phyloP scores from a whole-genome alignment of 140 eudicot genomes.

The Stevia rebaudiana region DNA sequence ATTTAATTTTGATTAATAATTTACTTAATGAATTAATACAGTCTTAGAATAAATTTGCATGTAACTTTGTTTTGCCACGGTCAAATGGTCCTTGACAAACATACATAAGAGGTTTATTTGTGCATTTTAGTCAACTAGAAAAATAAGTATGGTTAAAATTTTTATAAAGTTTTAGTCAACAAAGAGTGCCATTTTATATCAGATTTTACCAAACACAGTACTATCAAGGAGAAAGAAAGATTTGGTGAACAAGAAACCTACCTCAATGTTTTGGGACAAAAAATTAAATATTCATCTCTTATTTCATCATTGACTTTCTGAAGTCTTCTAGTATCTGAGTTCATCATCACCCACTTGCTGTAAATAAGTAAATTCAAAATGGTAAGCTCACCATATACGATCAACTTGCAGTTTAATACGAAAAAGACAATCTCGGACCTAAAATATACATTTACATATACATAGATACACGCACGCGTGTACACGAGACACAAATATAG shows the following conservation, averaged over 20 bases:
- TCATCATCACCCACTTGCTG: slow-evolving; percentile 99
- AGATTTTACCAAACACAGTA: not conserved
- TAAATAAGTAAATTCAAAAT: too few relatives aligned
- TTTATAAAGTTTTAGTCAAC: not conserved
- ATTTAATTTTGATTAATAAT: too few relatives aligned
- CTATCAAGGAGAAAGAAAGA: not conserved
- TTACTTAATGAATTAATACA: too few relatives aligned
- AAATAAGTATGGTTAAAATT: not conserved
- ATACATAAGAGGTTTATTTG: not conserved
- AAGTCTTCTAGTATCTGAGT: slow-evolving; percentile 79
- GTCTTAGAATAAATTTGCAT: not conserved
- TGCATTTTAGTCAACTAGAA: not conserved
- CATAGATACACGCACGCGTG: too few relatives aligned
- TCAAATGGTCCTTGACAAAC: not conserved
- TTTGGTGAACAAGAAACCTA: slow-evolving; percentile 11
- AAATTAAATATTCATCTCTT: slow-evolving; percentile 58
- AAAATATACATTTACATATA: not conserved
- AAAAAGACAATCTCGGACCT: not conserved
- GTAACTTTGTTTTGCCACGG: not conserved
- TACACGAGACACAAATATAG: too few relatives aligned
- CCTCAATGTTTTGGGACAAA: slow-evolving; percentile 74
- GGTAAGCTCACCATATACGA: too few relatives aligned
- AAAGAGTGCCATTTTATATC: not conserved
- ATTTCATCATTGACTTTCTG: slow-evolving; percentile 80
- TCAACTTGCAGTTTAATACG: not conserved